Evolutionary conservation across 148 eudicot species (phyloP).

Genomic region (Rhododendron henanense): DNA sequence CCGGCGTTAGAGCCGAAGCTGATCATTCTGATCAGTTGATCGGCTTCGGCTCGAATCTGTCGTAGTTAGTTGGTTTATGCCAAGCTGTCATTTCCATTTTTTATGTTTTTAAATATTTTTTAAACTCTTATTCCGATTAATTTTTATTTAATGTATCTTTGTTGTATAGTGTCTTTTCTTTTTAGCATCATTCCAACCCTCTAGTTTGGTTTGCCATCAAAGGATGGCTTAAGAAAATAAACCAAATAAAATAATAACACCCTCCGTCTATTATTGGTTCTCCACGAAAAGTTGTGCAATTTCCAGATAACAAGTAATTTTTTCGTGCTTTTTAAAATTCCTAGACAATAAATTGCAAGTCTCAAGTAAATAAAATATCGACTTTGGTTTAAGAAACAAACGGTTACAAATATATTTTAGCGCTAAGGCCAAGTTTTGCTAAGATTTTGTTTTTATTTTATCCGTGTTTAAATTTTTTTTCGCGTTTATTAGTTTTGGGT

Average conservation of each 20-base stretch:
- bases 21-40: slow-evolving; percentile 4
- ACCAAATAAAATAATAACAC: not conserved
- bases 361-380: too few relatives aligned
- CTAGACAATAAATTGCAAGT: too few relatives aligned
- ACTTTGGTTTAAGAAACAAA: too few relatives aligned
- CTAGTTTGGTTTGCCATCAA: not conserved
- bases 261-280: too few relatives aligned
- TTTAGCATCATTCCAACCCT: not conserved
- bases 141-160: not conserved
- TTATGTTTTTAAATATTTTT: not conserved
- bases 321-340: too few relatives aligned
- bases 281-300: too few relatives aligned
- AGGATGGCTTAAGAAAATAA: not conserved
- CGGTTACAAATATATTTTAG: too few relatives aligned
- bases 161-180: not conserved
- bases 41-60: slow-evolving; percentile 13
- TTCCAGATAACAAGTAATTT: too few relatives aligned
- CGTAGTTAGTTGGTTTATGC: not conserved
- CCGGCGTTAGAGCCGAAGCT: slow-evolving; percentile 15
- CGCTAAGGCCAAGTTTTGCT: too few relatives aligned
- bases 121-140: not conserved
- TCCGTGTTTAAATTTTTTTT: too few relatives aligned
- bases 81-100: not conserved
- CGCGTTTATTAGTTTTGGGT: too few relatives aligned
- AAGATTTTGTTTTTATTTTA: too few relatives aligned